These are phyloP conservation scores for Globomyces pollinis-pini DNA, from an alignment of 192 early-diverging fungal genomes.

Conservation along the genomic window DNA sequence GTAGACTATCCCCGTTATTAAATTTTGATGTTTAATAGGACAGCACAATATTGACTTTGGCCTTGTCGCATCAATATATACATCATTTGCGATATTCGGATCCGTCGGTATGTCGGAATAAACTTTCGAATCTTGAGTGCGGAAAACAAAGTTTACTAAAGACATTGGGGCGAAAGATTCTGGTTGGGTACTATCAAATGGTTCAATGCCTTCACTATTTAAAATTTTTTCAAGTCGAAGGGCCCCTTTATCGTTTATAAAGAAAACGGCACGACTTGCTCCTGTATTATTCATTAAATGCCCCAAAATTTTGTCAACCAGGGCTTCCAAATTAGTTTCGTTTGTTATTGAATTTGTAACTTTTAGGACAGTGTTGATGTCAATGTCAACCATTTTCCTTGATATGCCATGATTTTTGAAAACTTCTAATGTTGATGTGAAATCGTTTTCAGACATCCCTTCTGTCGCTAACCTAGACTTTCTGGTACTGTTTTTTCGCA, in stretches of 20 bases:
- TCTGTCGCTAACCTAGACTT: background rate
- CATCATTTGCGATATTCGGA: constrained; percentile 29
- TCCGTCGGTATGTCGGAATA: constrained; percentile 27
- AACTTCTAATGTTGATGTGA: background rate
- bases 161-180: constrained; percentile 12
- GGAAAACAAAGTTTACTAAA: constrained; percentile 29
- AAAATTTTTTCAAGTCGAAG: background rate
- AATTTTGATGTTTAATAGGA: constrained; percentile 44
- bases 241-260: constrained; percentile 9
- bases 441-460: background rate
- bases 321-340: constrained; percentile 34
- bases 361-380: constrained; percentile 43
- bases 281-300: constrained; percentile 42
- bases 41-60: constrained; percentile 45
- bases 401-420: background rate
- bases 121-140: constrained; percentile 32
- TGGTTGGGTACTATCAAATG: constrained; percentile 16
- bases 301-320: constrained; percentile 34
- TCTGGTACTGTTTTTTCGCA: background rate
- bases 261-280: constrained; percentile 29
- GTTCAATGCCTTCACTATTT: constrained; percentile 15
- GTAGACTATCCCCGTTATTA: constrained; percentile 37
- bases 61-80: constrained; percentile 25
- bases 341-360: constrained; percentile 38
- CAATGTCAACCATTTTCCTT: constrained; percentile 26